These are phyloP conservation scores for Aspergillus sp. DNA, from an alignment of 2,329 filamentous ascomycete genomes.

Conservation along the genomic window DNA sequence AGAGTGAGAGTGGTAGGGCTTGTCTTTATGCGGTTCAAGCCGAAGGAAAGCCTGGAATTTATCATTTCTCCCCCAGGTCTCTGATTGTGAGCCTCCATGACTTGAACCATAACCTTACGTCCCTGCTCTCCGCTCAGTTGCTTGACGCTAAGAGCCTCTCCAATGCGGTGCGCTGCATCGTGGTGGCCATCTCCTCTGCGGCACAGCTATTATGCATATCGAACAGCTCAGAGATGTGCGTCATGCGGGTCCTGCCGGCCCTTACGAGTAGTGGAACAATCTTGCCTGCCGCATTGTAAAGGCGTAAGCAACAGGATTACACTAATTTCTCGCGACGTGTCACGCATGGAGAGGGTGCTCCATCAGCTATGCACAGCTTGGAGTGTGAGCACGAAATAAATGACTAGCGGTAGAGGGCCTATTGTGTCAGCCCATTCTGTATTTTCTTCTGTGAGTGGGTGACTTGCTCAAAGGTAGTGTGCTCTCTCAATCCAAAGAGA, in stretches of 20 bases:
- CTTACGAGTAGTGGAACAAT: no score
- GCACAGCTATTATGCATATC: neutral
- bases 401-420: neutral
- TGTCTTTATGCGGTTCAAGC: neutral
- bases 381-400: neutral
- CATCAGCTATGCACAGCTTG: neutral
- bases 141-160: neutral
- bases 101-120: neutral
- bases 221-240: no score
- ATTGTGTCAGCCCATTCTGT: neutral
- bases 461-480: neutral
- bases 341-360: neutral
- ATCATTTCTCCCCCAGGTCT: neutral
- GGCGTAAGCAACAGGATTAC: neutral
- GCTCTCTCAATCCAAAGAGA: neutral
- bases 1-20: neutral
- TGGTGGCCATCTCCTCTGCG: neutral
- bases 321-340: constrained; percentile 1
- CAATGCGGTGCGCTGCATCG: constrained; percentile 1
- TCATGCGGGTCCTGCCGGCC: no score
- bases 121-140: neutral
- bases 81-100: neutral
- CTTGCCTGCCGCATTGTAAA: no score
- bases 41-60: neutral
- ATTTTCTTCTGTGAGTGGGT: neutral